Evolutionary conservation across 2,329 filamentous ascomycete genomes (phyloP).

Genomic region (Dichotomopilus funicola): DNA sequence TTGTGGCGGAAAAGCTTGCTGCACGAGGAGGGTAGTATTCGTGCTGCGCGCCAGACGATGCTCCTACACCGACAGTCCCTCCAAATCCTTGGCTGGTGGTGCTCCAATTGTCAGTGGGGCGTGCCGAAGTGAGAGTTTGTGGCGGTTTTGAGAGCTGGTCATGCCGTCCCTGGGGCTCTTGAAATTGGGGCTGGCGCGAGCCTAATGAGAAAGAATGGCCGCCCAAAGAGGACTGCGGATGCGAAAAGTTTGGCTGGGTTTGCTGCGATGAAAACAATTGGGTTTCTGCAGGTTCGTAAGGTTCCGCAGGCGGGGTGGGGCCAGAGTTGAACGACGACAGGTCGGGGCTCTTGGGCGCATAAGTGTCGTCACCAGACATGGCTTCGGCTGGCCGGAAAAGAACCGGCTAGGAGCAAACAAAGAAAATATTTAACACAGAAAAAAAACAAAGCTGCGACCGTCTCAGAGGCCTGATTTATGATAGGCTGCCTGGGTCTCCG

Average conservation of each 20-base stretch:
- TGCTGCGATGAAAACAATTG: conserved; percentile 31
- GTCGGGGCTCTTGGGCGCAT: conserved; percentile 54
- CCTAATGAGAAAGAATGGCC: conserved; percentile 13
- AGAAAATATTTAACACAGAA: conserved; percentile 3
- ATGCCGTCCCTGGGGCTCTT: conserved; percentile 23
- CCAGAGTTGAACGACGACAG: conserved; percentile 48
- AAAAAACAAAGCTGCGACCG: not conserved
- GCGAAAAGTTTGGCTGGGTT: conserved; percentile 23
- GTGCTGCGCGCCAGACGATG: conserved; percentile 10
- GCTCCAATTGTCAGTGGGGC: conserved; percentile 1
- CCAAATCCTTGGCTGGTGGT: conserved; percentile 1
- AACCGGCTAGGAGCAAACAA: conserved; percentile 8
- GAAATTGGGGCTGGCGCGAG: conserved; percentile 16
- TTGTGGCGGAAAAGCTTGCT: conserved; percentile 5
- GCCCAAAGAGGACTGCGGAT: conserved; percentile 19
- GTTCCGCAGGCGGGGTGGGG: conserved; percentile 25
- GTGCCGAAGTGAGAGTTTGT: conserved; percentile 13
- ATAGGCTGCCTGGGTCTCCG: conserved; percentile 12
- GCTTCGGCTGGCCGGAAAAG: conserved; percentile 23
- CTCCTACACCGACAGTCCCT: conserved; percentile 3
- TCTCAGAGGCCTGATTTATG: conserved; percentile 7
- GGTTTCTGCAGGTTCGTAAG: conserved; percentile 24
- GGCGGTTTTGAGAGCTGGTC: conserved; percentile 19
- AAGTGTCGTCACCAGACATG: conserved; percentile 46
- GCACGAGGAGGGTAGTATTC: conserved; percentile 13